These are phyloP conservation scores for Magnolia kwangsiensis DNA, from an alignment of 164 flowering plant species.

Conservation along the genomic window DNA sequence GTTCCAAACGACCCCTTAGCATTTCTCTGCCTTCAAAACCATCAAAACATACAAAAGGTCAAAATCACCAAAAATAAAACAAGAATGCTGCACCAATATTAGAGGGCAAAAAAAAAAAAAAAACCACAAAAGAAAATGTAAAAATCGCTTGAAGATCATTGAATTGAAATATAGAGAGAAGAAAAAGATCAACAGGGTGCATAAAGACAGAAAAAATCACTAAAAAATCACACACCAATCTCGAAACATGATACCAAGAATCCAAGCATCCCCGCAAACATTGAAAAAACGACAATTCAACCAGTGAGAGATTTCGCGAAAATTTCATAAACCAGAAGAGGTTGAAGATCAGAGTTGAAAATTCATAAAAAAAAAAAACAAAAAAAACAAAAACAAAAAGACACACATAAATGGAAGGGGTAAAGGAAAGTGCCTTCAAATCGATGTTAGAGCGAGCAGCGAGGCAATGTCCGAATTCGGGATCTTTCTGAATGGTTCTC, in stretches of 20 bases:
- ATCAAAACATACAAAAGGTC: no score
- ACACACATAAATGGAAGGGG: background rate
- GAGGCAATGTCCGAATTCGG: conserved; percentile 60
- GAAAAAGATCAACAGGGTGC: no score
- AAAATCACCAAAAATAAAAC: no score
- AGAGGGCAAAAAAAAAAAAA: no score
- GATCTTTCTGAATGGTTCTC: conserved; percentile 73
- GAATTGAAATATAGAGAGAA: no score
- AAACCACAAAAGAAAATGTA: no score
- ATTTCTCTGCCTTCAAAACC: no score
- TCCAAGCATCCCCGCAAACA: no score
- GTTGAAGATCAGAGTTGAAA: background rate
- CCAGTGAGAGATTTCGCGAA: background rate
- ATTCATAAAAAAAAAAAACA: background rate
- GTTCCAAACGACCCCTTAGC: no score
- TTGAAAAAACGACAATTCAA: background rate
- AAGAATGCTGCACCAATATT: no score
- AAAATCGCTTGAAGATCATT: no score
- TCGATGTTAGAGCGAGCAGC: conserved; percentile 76
- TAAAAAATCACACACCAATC: background rate
- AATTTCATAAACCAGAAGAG: background rate
- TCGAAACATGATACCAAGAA: background rate
- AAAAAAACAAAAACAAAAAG: background rate
- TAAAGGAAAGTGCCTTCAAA: conserved; percentile 44
- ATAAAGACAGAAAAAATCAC: background rate